Percentiles rank a stretch among this genome's conserved stretches.
Evolutionary conservation across 2,329 filamentous ascomycete species (phyloP).

Genomic region (Colletotrichum musicola): DNA sequence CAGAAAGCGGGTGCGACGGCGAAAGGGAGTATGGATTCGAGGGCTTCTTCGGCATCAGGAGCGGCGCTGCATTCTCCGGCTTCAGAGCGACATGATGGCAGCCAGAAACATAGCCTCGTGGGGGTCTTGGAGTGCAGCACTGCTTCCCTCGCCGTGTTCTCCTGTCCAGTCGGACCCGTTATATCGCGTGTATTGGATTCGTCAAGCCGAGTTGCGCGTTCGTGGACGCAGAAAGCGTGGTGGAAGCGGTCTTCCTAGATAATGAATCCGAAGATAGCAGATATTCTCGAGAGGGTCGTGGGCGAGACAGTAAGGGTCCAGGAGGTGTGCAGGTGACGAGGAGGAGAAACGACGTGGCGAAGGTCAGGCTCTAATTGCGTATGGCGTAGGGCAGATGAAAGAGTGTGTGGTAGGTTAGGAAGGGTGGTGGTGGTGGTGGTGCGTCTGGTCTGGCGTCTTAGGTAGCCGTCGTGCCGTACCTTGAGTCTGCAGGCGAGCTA

Average conservation of each 20-base stretch:
- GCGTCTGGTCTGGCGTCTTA: constrained; percentile 10
- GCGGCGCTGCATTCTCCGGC: constrained; percentile 16
- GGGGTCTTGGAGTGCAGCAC: neutral
- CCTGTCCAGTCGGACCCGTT: constrained; percentile 1
- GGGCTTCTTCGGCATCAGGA: constrained; percentile 21
- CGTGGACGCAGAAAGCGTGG: neutral
- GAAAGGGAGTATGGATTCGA: neutral
- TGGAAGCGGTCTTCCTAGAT: neutral
- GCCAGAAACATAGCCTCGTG: neutral
- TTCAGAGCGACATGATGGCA: constrained; percentile 27
- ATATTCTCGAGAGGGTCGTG: constrained; percentile 9
- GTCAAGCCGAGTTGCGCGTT: constrained; percentile 1
- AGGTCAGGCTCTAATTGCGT: constrained; percentile 20
- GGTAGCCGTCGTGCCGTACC: constrained; percentile 4
- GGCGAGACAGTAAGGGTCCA: constrained; percentile 12
- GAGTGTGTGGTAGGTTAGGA: constrained; percentile 6
- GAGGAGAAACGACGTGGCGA: constrained; percentile 32
- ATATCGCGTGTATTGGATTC: neutral
- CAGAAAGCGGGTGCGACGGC: constrained; percentile 4
- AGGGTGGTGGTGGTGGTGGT: too few relatives aligned
- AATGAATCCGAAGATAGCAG: neutral
- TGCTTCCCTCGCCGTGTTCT: constrained; percentile 14
- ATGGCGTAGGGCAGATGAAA: constrained; percentile 5
- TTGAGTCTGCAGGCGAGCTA: constrained; percentile 22
- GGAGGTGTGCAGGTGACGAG: constrained; percentile 23